phyloP scores from a whole-genome alignment of 371 early-diverging fungal genomes.

The Encephalitozoon hellem region DNA sequence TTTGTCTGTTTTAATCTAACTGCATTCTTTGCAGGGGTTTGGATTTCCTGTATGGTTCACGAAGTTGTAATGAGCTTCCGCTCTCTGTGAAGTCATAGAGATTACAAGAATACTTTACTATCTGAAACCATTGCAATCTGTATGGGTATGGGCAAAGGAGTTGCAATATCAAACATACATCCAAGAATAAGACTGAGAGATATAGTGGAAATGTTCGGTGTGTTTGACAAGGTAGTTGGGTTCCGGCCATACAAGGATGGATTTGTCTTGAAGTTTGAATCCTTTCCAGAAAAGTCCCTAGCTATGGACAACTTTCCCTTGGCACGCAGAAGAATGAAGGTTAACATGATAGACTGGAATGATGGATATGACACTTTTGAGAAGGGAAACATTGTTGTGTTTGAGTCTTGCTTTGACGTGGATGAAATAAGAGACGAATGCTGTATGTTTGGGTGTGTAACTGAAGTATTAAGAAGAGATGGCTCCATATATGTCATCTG shows the following conservation, averaged over 20 bases:
- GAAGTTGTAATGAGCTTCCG: background rate
- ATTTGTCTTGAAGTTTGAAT: background rate
- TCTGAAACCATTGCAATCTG: background rate
- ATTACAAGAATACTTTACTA: background rate
- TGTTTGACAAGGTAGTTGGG: background rate
- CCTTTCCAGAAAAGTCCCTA: background rate
- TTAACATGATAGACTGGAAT: background rate
- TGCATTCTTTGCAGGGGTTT: background rate
- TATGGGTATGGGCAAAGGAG: background rate
- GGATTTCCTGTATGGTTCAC: background rate
- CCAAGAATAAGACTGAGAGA: background rate
- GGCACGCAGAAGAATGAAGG: background rate
- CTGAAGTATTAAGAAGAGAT: background rate
- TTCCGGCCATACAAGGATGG: background rate
- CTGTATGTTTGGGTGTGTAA: background rate
- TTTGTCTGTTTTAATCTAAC: background rate
- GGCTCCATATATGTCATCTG: background rate
- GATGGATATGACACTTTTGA: background rate
- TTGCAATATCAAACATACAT: background rate
- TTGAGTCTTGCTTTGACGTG: background rate
- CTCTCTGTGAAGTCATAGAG: background rate
- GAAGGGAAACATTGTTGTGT: background rate
- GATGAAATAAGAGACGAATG: conserved; percentile 1
- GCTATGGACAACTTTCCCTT: background rate
- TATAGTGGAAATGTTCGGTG: background rate